phyloP scores from a whole-genome alignment of 768 basidiomycete genomes.

The Rhodotorula babjevae region DNA sequence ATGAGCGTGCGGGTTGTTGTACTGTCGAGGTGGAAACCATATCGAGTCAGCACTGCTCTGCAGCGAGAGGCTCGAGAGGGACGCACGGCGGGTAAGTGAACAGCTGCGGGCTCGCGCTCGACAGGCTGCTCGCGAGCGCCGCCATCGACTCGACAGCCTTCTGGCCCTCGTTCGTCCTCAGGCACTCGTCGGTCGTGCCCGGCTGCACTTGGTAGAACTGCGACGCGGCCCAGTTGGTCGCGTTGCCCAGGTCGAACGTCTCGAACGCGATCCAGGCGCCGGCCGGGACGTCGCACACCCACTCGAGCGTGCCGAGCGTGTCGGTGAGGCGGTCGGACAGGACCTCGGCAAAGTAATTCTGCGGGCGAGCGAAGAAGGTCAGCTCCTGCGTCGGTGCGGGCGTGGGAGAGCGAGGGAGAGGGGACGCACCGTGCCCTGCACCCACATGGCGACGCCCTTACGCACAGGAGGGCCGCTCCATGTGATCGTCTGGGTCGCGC shows the following conservation, averaged over 20 bases:
- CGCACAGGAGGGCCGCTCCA: neutral
- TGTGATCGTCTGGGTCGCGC: neutral
- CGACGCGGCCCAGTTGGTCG: neutral
- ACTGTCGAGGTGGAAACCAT: neutral
- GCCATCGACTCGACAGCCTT: neutral
- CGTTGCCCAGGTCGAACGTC: neutral
- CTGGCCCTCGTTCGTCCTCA: slow-evolving; percentile 6
- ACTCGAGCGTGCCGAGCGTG: neutral
- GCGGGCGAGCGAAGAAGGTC: neutral
- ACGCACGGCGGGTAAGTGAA: slow-evolving; percentile 1
- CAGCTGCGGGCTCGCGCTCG: slow-evolving; percentile 3
- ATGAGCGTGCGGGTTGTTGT: neutral
- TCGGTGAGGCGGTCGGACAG: neutral
- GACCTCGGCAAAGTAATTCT: slow-evolving; percentile 11
- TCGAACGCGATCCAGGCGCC: slow-evolving; percentile 12
- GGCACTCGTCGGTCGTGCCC: slow-evolving; percentile 8
- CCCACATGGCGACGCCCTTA: neutral
- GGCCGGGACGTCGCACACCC: slow-evolving; percentile 13
- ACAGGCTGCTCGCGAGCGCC: neutral
- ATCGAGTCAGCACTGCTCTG: neutral
- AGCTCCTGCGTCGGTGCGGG: too few relatives aligned
- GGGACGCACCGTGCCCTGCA: neutral
- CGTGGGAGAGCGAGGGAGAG: too few relatives aligned
- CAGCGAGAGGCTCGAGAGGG: neutral
- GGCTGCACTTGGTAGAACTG: slow-evolving; percentile 2